Conservation (phyloP, 2,329 filamentous ascomycete species). For the Microdochium bolleyi region DNA sequence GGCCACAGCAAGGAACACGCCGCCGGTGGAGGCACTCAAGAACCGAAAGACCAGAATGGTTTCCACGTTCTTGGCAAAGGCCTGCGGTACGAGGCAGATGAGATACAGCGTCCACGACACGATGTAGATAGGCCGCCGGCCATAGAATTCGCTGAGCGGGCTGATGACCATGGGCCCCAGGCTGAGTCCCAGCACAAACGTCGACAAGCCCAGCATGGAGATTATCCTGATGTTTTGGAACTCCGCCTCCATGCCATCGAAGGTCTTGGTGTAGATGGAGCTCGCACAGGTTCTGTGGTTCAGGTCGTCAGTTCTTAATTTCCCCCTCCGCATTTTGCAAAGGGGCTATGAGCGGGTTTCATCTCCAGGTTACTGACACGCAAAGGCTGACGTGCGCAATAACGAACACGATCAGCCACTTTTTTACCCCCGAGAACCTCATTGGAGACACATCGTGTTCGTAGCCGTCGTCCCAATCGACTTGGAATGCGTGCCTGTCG, state of each 20-base stretch:
- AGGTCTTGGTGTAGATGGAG: slow-evolving; percentile 84
- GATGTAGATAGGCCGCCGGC: slow-evolving; percentile 74
- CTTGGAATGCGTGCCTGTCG: neutral
- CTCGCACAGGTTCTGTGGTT: slow-evolving; percentile 64
- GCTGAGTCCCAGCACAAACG: slow-evolving; percentile 70
- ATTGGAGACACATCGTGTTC: neutral
- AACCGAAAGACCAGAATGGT: slow-evolving; percentile 74
- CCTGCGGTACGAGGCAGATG: slow-evolving; percentile 74
- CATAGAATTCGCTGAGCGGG: slow-evolving; percentile 70
- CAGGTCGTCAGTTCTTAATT: neutral
- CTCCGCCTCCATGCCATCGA: slow-evolving; percentile 65
- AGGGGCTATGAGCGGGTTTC: neutral
- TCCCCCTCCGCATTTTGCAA: neutral
- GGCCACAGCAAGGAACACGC: slow-evolving; percentile 63
- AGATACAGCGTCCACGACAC: slow-evolving; percentile 65
- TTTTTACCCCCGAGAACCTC: neutral
- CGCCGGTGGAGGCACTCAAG: slow-evolving; percentile 64
- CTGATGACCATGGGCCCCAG: slow-evolving; percentile 55
- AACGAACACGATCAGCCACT: neutral
- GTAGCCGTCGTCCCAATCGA: neutral
- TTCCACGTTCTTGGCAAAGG: slow-evolving; percentile 71
- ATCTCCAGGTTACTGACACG: neutral
- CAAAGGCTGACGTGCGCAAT: neutral
- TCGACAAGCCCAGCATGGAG: slow-evolving; percentile 71
- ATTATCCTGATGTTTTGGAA: slow-evolving; percentile 65